A percentile compares a stretch with the other conserved stretches of the same genome.
phyloP scores from a whole-genome alignment of 2,329 filamentous ascomycete genomes.

The Blastomyces silverae region DNA sequence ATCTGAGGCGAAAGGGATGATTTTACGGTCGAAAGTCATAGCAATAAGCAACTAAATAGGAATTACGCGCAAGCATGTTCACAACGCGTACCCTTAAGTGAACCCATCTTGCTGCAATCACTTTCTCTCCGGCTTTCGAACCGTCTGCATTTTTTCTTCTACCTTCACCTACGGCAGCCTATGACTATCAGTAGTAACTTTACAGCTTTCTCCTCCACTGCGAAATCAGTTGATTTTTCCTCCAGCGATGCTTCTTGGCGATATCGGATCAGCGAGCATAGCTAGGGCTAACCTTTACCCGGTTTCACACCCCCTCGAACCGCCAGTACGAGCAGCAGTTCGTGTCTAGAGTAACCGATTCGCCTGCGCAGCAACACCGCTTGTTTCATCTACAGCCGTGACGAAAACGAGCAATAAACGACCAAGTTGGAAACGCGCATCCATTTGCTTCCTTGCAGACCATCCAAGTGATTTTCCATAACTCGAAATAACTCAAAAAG shows the following conservation, averaged over 20 bases:
- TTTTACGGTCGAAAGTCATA: neutral
- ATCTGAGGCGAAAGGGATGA: constrained; percentile 38
- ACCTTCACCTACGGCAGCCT: no score
- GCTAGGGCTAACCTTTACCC: neutral
- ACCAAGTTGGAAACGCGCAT: no score
- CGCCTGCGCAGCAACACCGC: no score
- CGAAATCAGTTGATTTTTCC: neutral
- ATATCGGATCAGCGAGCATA: neutral
- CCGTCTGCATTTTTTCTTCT: neutral
- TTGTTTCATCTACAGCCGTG: no score
- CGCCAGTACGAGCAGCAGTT: neutral
- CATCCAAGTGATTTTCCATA: neutral
- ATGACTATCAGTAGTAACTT: neutral
- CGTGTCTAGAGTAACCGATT: neutral
- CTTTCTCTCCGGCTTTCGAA: neutral
- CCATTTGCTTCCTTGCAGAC: neutral
- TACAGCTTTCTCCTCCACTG: neutral
- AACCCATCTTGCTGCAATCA: neutral
- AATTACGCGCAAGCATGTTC: neutral
- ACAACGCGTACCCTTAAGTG: neutral
- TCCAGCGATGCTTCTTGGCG: neutral
- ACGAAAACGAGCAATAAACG: no score
- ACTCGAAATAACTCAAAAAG: neutral
- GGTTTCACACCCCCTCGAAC: neutral
- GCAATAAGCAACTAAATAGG: neutral